These are phyloP conservation scores for Aspergillus piperis DNA, from an alignment of 2,329 filamentous ascomycete species.

Conservation along the genomic window DNA sequence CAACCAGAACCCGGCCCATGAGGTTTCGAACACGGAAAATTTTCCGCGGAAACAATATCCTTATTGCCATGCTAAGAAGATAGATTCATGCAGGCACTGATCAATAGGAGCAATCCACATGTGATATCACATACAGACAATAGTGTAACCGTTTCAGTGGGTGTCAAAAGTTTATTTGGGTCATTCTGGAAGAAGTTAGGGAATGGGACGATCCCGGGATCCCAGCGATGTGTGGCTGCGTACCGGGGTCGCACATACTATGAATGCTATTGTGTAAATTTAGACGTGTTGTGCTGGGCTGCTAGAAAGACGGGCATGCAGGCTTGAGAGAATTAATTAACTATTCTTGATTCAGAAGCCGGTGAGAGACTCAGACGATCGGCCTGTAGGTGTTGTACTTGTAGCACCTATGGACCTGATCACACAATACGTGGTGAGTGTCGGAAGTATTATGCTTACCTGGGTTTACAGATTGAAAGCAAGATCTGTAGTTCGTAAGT, in stretches of 20 bases:
- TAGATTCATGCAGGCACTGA: not conserved
- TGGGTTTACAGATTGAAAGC: not conserved
- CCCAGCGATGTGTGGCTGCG: not conserved
- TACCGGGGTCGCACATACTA: not conserved
- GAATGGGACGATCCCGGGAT: not conserved
- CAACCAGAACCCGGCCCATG: not conserved
- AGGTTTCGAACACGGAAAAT: not conserved
- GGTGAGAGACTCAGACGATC: not conserved
- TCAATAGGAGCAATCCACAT: conserved; percentile 1
- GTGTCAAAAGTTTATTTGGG: not conserved
- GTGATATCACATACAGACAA: conserved; percentile 12
- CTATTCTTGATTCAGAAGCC: not conserved
- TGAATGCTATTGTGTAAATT: not conserved
- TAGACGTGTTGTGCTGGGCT: not conserved
- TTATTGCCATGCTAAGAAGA: not conserved
- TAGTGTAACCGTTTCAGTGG: conserved; percentile 11
- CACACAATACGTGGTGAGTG: not conserved
- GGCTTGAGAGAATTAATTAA: not conserved
- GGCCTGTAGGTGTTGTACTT: not conserved
- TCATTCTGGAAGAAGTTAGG: conserved; percentile 2
- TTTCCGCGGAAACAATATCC: not conserved
- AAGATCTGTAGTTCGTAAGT: not conserved
- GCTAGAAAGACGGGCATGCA: not conserved
- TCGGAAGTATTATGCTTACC: not conserved
- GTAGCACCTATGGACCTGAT: not conserved